phyloP scores from a whole-genome alignment of 345 rosid genomes.

The Sonneratia alba region DNA sequence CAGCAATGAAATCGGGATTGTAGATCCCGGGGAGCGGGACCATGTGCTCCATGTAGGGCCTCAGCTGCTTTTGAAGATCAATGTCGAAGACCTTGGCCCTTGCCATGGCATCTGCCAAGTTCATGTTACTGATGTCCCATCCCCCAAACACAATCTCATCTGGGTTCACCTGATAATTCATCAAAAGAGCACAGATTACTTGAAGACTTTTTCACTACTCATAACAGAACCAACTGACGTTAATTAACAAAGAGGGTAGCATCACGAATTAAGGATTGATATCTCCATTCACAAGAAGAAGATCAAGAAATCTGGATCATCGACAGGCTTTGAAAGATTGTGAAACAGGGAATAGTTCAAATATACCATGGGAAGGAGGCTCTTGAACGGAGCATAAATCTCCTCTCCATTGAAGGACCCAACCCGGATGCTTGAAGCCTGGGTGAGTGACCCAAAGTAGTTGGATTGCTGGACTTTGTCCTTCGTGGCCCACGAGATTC shows the following conservation, averaged over 20 bases:
- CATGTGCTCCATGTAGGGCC: slow-evolving; percentile 94
- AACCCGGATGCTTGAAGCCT: slow-evolving; percentile 80
- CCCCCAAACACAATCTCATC: slow-evolving; percentile 92
- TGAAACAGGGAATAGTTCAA: neutral
- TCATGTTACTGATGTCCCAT: slow-evolving; percentile 97
- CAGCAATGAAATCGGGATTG: slow-evolving; percentile 91
- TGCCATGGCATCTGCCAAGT: slow-evolving; percentile 96
- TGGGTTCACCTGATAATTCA: slow-evolving; percentile 57
- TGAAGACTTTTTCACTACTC: too few species aligned
- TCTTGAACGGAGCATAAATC: slow-evolving; percentile 95
- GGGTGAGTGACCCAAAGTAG: slow-evolving; percentile 92
- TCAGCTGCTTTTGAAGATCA: slow-evolving; percentile 83
- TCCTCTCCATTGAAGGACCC: slow-evolving; percentile 98
- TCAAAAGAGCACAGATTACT: too few species aligned
- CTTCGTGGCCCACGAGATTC: slow-evolving; percentile 98
- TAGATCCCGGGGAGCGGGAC: slow-evolving; percentile 91
- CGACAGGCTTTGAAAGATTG: neutral
- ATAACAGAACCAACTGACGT: too few species aligned
- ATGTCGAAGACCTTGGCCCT: slow-evolving; percentile 84
- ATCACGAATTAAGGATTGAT: too few species aligned
- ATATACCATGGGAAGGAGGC: slow-evolving; percentile 87
- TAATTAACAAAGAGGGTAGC: too few species aligned
- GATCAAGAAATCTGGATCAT: neutral
- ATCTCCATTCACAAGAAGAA: neutral
- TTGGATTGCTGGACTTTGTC: slow-evolving; percentile 96